These are phyloP conservation scores for Phytophthora kernoviae DNA, from an alignment of 352 stramenopile species.

Conservation along the genomic window DNA sequence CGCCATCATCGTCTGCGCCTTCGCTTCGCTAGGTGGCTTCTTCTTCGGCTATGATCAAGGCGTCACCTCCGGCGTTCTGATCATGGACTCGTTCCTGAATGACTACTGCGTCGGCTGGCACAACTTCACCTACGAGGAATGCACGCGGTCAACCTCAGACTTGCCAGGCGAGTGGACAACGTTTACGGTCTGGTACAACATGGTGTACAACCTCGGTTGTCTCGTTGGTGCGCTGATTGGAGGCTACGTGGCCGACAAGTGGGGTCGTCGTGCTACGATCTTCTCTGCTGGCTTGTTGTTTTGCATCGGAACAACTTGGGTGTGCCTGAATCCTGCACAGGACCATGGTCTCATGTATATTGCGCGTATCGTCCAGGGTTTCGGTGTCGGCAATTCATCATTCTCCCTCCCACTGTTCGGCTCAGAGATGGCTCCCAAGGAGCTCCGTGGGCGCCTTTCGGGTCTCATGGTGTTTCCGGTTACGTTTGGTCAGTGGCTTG, in stretches of 20 bases:
- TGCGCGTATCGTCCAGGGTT: constrained; percentile 33
- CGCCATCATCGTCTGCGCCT: constrained; percentile 36
- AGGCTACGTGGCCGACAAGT: constrained; percentile 31
- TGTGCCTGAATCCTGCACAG: constrained; percentile 20
- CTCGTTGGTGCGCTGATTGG: constrained; percentile 39
- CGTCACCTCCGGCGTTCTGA: constrained; percentile 28
- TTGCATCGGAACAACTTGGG: constrained; percentile 37
- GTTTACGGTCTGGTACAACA: constrained; percentile 40
- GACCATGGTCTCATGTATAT: constrained; percentile 30
- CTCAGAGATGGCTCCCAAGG: constrained; percentile 43
- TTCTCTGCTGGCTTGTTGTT: constrained; percentile 35
- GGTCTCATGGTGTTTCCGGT: constrained; percentile 35
- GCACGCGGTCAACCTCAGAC: constrained; percentile 19
- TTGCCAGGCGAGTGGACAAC: constrained; percentile 33
- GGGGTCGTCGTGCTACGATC: constrained; percentile 32
- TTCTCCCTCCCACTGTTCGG: constrained; percentile 41
- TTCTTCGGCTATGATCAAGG: constrained; percentile 37
- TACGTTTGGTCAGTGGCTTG: constrained; percentile 32
- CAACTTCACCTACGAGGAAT: constrained; percentile 37
- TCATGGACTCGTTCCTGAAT: constrained; percentile 44
- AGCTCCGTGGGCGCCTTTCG: constrained; percentile 36
- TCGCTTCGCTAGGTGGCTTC: constrained; percentile 30
- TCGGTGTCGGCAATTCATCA: constrained; percentile 37
- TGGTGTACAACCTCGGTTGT: constrained; percentile 43
- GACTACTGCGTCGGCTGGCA: constrained; percentile 39